These are phyloP conservation scores for Solanum lignicaule DNA, from an alignment of 257 asterid genomes.

Conservation along the genomic window DNA sequence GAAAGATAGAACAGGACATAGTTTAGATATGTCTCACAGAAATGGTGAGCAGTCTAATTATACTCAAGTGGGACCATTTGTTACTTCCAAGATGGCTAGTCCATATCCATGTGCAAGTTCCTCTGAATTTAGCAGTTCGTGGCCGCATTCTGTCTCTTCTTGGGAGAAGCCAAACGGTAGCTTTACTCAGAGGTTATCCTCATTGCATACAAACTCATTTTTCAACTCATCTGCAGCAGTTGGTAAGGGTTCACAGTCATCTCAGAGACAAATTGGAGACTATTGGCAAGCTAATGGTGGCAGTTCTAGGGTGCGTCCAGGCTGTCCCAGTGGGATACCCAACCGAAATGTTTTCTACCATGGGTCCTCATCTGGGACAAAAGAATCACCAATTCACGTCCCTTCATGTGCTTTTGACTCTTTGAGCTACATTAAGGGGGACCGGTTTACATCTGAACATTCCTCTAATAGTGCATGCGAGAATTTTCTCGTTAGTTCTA, in stretches of 20 bases:
- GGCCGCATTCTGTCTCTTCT: slow-evolving; percentile 44
- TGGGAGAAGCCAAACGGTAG: slow-evolving; percentile 51
- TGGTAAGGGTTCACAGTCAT: slow-evolving; percentile 21
- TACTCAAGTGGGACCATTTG: slow-evolving; percentile 30
- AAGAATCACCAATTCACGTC: slow-evolving; percentile 21
- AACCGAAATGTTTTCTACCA: slow-evolving; percentile 36
- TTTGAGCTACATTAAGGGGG: slow-evolving; percentile 24
- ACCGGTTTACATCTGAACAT: slow-evolving; percentile 18
- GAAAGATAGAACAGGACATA: slow-evolving; percentile 31
- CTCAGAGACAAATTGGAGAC: slow-evolving; percentile 31
- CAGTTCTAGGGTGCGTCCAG: slow-evolving; percentile 21
- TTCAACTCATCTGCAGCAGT: slow-evolving; percentile 31
- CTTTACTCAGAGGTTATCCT: slow-evolving; percentile 38
- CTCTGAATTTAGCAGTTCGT: slow-evolving; percentile 27
- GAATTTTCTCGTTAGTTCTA: slow-evolving; percentile 17
- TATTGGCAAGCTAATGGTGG: slow-evolving; percentile 41
- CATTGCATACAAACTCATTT: slow-evolving; percentile 28
- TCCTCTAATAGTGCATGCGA: slow-evolving; percentile 20
- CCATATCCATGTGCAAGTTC: slow-evolving; percentile 33
- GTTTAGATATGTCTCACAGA: slow-evolving; percentile 29
- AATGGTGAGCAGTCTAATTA: slow-evolving; percentile 18
- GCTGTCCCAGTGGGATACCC: slow-evolving; percentile 13
- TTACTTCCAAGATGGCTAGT: slow-evolving; percentile 34
- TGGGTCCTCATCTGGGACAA: slow-evolving; percentile 55
- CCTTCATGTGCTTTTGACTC: slow-evolving; percentile 24